phyloP scores from a whole-genome alignment of 1,284 basidiomycete species.

The Microbotryomycetes sp. region DNA sequence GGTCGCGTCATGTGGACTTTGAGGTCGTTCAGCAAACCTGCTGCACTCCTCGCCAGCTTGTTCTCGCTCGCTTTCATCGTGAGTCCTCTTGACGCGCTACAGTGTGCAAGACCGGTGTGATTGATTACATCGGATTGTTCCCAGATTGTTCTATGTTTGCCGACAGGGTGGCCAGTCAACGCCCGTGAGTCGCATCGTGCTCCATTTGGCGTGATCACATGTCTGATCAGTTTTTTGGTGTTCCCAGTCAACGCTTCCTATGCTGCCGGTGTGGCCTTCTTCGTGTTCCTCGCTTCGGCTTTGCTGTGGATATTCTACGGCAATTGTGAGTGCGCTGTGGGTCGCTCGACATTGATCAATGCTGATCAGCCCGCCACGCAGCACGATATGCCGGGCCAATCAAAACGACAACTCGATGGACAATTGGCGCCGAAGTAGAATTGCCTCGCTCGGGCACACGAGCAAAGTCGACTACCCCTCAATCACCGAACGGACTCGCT shows the following conservation, averaged over 20 bases:
- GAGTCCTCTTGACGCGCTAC: background rate
- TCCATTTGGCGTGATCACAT: background rate
- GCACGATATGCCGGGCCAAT: conserved; percentile 37
- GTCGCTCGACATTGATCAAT: background rate
- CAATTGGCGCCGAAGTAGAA: conserved; percentile 33
- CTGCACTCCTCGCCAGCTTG: conserved; percentile 6
- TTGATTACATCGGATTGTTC: no score
- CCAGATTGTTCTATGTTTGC: conserved; percentile 30
- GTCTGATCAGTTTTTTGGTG: background rate
- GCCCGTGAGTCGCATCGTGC: conserved; percentile 12
- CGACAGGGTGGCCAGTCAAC: conserved; percentile 33
- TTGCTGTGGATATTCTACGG: conserved; percentile 36
- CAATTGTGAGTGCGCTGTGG: conserved; percentile 14
- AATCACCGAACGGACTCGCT: background rate
- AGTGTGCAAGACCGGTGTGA: no score
- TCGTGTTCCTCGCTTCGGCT: conserved; percentile 23
- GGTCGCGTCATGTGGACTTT: conserved; percentile 36
- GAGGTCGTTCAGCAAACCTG: conserved; percentile 21
- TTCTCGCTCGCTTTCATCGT: conserved; percentile 31
- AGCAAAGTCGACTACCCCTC: background rate
- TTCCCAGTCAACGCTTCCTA: conserved; percentile 30
- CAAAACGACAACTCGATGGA: conserved; percentile 34
- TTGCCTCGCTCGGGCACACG: conserved; percentile 11
- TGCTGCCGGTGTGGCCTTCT: conserved; percentile 26
- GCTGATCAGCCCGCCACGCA: background rate